Evolutionary conservation across 106 monocot genomes (phyloP).

Genomic region (Cymbidium sinense): DNA sequence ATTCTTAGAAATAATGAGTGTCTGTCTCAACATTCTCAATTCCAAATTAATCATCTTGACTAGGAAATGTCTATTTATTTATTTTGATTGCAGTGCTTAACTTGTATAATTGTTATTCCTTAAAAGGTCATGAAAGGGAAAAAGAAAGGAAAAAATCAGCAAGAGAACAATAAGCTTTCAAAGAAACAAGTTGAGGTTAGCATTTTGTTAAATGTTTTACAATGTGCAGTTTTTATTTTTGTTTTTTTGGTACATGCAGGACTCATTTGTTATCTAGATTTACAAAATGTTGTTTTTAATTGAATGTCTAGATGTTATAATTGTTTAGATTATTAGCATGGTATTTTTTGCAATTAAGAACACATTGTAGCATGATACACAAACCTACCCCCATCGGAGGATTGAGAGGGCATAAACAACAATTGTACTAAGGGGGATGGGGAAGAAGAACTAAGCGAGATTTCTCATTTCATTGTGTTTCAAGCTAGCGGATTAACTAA

Average conservation of each 20-base stretch:
- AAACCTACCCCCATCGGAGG: too few relatives aligned
- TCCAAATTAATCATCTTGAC: neutral
- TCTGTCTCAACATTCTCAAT: neutral
- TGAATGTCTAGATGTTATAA: too few relatives aligned
- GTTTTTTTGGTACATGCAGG: neutral
- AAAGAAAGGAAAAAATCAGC: conserved; percentile 34
- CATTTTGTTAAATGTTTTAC: conserved; percentile 1
- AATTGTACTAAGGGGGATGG: too few relatives aligned
- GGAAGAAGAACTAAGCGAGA: too few relatives aligned
- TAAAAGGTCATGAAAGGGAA: conserved; percentile 31
- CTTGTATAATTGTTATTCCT: neutral
- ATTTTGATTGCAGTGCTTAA: conserved; percentile 6
- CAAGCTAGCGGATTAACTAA: too few relatives aligned
- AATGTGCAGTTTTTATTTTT: neutral
- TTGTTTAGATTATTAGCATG: neutral
- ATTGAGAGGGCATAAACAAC: too few relatives aligned
- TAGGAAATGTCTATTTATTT: neutral
- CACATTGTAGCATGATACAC: neutral
- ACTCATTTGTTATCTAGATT: neutral
- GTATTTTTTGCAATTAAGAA: neutral
- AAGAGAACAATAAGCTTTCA: conserved; percentile 39
- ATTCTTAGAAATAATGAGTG: neutral
- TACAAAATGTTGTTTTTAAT: neutral
- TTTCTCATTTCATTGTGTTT: too few relatives aligned
- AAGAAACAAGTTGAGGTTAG: conserved; percentile 43